A percentile compares a stretch with the other conserved stretches of the same genome.
Evolutionary conservation across 768 basidiomycete genomes (phyloP).

Genomic region (Mycena vitilis): DNA sequence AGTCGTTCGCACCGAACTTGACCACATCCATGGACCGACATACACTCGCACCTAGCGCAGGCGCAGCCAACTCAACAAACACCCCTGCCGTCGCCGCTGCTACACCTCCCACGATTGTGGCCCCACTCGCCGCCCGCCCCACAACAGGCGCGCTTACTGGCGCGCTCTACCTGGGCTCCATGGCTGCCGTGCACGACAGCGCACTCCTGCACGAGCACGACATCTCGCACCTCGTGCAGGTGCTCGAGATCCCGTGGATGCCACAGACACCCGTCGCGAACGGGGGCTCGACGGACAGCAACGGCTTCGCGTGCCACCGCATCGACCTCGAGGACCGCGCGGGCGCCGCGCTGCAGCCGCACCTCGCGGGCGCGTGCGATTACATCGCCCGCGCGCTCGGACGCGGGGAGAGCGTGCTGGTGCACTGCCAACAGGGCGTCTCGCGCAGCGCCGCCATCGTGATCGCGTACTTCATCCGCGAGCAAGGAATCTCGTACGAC

Average conservation of each 20-base stretch:
- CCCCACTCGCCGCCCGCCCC: no score
- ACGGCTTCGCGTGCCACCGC: slow-evolving; percentile 45
- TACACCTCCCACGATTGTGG: no score
- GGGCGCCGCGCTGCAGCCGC: slow-evolving; percentile 57
- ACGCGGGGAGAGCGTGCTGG: slow-evolving; percentile 71
- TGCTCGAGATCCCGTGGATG: slow-evolving; percentile 69
- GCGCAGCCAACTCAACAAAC: no score
- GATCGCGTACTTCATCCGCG: slow-evolving; percentile 83
- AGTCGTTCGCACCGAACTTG: neutral
- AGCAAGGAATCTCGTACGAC: slow-evolving; percentile 78
- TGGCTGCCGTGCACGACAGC: slow-evolving; percentile 68
- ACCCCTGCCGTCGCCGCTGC: no score
- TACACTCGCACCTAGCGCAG: no score
- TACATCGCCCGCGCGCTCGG: slow-evolving; percentile 57
- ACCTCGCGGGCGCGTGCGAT: slow-evolving; percentile 61
- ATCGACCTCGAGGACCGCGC: slow-evolving; percentile 61
- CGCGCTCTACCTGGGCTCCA: slow-evolving; percentile 55
- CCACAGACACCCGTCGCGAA: neutral
- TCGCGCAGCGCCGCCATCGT: slow-evolving; percentile 81
- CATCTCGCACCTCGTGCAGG: slow-evolving; percentile 73
- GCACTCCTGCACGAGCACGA: slow-evolving; percentile 60
- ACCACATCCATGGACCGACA: no score
- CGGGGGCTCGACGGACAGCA: neutral
- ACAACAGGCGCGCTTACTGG: neutral
- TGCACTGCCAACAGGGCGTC: slow-evolving; percentile 88